phyloP scores from a whole-genome alignment of 768 basidiomycete species.

The Chalciporus chontae region DNA sequence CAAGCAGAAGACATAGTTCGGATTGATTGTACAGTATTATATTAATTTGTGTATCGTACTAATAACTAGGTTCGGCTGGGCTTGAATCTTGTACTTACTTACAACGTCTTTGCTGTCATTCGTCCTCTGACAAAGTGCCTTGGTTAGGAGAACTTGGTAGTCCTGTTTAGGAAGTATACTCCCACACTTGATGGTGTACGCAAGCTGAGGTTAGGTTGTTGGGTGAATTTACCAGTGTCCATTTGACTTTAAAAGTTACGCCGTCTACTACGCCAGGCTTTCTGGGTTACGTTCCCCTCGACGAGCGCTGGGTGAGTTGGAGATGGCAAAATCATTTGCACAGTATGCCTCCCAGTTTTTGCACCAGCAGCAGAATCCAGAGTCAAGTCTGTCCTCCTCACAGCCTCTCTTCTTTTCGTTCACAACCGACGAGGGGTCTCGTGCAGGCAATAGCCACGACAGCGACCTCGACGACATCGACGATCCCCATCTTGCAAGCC shows the following conservation, averaged over 20 bases:
- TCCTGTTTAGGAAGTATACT: slow-evolving; percentile 13
- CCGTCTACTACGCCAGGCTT: slow-evolving; percentile 10
- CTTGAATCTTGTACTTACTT: too few relatives aligned
- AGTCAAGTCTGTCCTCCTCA: slow-evolving; percentile 54
- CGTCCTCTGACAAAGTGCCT: not conserved
- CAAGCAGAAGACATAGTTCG: too few relatives aligned
- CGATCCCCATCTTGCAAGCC: slow-evolving; percentile 63
- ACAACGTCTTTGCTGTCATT: too few relatives aligned
- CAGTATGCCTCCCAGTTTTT: slow-evolving; percentile 82
- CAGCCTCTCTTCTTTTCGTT: slow-evolving; percentile 90
- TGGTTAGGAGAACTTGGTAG: not conserved
- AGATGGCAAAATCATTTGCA: slow-evolving; percentile 69
- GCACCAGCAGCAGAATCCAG: slow-evolving; percentile 50
- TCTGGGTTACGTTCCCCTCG: slow-evolving; percentile 11
- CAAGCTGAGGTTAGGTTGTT: slow-evolving; percentile 19
- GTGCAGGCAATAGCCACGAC: slow-evolving; percentile 45
- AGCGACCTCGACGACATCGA: slow-evolving; percentile 67
- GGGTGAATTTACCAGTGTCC: slow-evolving; percentile 16
- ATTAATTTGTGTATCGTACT: too few relatives aligned
- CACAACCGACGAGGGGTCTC: slow-evolving; percentile 66
- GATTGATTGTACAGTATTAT: too few relatives aligned
- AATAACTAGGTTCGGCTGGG: too few relatives aligned
- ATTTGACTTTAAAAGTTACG: slow-evolving; percentile 8
- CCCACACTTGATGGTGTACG: slow-evolving; percentile 19
- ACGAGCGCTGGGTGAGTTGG: slow-evolving; percentile 17